A percentile compares a stretch with the other conserved stretches of the same genome.
Evolutionary conservation across 1,284 basidiomycete species (phyloP).

Genomic region (Melampsora abietis-canadensis): DNA sequence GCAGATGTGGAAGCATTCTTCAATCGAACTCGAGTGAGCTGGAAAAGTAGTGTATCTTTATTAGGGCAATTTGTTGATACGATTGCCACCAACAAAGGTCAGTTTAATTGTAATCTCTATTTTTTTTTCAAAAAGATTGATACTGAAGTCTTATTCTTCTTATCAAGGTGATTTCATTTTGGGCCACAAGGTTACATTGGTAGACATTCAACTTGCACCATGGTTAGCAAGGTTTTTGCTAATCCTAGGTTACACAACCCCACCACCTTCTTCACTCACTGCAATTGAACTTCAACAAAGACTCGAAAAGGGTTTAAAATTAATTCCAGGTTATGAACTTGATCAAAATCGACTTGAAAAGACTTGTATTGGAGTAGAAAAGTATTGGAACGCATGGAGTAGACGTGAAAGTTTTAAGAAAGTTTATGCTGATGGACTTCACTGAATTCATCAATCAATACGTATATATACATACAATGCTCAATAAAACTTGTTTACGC

Average conservation of each 20-base stretch:
- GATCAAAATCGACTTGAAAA: neutral
- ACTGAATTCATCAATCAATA: no score
- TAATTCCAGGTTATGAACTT: neutral
- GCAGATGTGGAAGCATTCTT: neutral
- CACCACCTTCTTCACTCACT: neutral
- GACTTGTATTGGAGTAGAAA: neutral
- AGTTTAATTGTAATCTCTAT: neutral
- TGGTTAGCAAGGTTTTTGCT: neutral
- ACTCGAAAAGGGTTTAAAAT: neutral
- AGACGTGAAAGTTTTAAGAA: no score
- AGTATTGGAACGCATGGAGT: neutral
- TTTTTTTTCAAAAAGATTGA: no score
- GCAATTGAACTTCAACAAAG: neutral
- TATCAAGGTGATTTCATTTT: neutral
- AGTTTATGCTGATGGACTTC: conserved; percentile 21
- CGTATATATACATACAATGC: no score
- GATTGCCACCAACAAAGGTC: neutral
- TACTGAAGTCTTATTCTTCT: neutral
- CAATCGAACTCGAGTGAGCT: neutral
- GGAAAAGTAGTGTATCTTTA: neutral
- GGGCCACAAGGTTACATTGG: neutral
- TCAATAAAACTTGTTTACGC: no score
- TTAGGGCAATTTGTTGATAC: neutral
- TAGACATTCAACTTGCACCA: neutral
- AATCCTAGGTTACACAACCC: neutral